Percentiles rank a stretch among this genome's conserved stretches.
These are phyloP conservation scores for Beauveria pseudobassiana DNA, from an alignment of 2,329 filamentous ascomycete genomes.

Conservation along the genomic window DNA sequence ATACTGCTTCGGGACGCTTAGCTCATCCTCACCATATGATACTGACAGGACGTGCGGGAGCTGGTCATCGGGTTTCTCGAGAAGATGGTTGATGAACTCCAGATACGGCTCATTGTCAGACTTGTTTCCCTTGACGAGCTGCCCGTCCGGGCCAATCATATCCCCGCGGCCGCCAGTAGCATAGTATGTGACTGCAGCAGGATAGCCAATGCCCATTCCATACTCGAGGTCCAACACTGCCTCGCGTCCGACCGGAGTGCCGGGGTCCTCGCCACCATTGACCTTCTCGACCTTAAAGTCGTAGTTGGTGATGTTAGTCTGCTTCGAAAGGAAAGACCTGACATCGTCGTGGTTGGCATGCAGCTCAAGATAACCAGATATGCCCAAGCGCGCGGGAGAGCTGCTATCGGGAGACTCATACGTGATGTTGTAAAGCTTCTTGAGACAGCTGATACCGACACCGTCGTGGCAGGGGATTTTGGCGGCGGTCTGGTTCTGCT, in stretches of 20 bases:
- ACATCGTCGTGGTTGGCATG: conserved; percentile 30
- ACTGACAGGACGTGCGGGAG: conserved; percentile 28
- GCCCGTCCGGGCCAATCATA: conserved; percentile 20
- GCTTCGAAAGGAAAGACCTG: conserved; percentile 22
- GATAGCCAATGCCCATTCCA: conserved; percentile 29
- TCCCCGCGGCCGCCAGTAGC: conserved; percentile 29
- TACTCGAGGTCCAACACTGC: conserved; percentile 34
- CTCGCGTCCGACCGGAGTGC: conserved; percentile 28
- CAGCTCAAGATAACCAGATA: conserved; percentile 35
- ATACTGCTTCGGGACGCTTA: conserved; percentile 22
- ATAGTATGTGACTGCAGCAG: conserved; percentile 28
- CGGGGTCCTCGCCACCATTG: conserved; percentile 28
- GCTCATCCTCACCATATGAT: conserved; percentile 29
- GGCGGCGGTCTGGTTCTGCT: conserved; percentile 15
- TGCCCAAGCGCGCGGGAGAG: conserved; percentile 25
- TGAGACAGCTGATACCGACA: conserved; percentile 25
- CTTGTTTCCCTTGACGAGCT: neutral
- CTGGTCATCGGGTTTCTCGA: conserved; percentile 25
- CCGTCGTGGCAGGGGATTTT: conserved; percentile 18
- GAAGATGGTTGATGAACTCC: conserved; percentile 35
- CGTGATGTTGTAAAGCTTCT: conserved; percentile 31
- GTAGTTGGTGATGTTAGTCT: conserved; percentile 16
- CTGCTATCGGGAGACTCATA: conserved; percentile 16
- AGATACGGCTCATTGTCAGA: conserved; percentile 41
- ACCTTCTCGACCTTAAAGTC: conserved; percentile 23